phyloP scores from a whole-genome alignment of 768 basidiomycete species.

The Lactifluus hygrophoroides region DNA sequence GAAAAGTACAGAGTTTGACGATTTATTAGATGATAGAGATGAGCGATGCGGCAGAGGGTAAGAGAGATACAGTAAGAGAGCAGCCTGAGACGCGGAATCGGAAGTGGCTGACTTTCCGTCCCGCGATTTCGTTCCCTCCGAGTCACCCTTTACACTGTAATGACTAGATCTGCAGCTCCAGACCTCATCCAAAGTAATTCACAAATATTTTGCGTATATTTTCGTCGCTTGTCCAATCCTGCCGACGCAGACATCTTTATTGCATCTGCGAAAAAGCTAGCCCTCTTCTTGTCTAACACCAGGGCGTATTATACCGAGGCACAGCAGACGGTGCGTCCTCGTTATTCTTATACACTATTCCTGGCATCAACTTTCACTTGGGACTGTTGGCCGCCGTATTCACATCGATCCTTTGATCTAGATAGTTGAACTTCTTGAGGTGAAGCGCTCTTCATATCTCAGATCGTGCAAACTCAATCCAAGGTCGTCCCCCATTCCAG shows the following conservation, averaged over 20 bases:
- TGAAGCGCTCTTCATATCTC: background rate
- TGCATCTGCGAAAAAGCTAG: background rate
- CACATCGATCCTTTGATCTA: background rate
- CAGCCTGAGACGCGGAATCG: no score
- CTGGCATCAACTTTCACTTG: no score
- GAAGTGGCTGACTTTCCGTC: no score
- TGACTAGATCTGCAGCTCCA: background rate
- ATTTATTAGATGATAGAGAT: no score
- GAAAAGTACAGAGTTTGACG: no score
- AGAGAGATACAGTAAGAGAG: no score
- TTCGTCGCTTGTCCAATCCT: slow-evolving; percentile 2
- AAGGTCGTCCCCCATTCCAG: background rate
- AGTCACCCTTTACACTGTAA: background rate
- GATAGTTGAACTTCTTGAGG: slow-evolving; percentile 14
- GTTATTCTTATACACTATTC: no score
- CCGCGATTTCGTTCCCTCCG: no score
- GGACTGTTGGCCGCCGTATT: background rate
- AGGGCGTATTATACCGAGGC: slow-evolving; percentile 11
- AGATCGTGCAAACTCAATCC: background rate
- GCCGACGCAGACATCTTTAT: slow-evolving; percentile 6
- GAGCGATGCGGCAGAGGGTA: no score
- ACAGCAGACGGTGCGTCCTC: slow-evolving; percentile 2
- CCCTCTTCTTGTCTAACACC: background rate
- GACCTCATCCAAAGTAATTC: slow-evolving; percentile 8
- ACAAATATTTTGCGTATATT: slow-evolving; percentile 9